phyloP scores from a whole-genome alignment of 148 eudicot genomes.

The Persicaria maculosa region DNA sequence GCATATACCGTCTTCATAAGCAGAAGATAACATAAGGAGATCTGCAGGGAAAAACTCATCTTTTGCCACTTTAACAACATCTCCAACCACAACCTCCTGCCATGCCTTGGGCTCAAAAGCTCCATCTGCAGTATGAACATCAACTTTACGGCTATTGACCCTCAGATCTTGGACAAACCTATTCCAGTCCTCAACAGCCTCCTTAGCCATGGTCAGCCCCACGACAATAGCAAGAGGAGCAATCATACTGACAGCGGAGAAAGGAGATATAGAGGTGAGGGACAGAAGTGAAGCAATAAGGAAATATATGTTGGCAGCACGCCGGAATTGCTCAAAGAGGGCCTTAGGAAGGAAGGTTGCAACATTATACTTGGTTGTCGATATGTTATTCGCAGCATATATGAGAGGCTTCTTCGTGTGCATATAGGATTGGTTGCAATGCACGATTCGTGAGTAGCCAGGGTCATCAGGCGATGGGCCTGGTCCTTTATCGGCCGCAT shows the following conservation, averaged over 20 bases:
- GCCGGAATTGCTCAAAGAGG: conserved; percentile 86
- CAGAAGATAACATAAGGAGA: conserved; percentile 73
- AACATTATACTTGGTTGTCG: conserved; percentile 79
- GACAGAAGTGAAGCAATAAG: conserved; percentile 72
- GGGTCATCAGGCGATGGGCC: conserved; percentile 49
- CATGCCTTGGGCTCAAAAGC: conserved; percentile 52
- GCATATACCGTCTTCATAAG: conserved; percentile 94
- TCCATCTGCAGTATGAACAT: conserved; percentile 58
- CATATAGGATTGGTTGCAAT: conserved; percentile 60
- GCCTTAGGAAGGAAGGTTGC: conserved; percentile 78
- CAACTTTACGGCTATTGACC: conserved; percentile 63
- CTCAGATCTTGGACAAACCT: conserved; percentile 82
- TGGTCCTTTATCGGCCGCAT: conserved; percentile 23
- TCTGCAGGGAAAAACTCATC: conserved; percentile 91
- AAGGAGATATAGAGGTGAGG: conserved; percentile 67
- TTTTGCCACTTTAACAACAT: conserved; percentile 80
- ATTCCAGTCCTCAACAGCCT: conserved; percentile 89
- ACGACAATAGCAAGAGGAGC: conserved; percentile 84
- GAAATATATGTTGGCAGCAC: conserved; percentile 89
- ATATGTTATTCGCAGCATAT: conserved; percentile 68
- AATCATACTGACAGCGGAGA: conserved; percentile 82
- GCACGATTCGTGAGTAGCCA: conserved; percentile 59
- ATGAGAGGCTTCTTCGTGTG: conserved; percentile 58
- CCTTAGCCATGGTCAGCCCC: conserved; percentile 92
- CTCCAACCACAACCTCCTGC: conserved; percentile 78